Conservation (phyloP, 2,329 filamentous ascomycete genomes). For the Diaporthe sp. region DNA sequence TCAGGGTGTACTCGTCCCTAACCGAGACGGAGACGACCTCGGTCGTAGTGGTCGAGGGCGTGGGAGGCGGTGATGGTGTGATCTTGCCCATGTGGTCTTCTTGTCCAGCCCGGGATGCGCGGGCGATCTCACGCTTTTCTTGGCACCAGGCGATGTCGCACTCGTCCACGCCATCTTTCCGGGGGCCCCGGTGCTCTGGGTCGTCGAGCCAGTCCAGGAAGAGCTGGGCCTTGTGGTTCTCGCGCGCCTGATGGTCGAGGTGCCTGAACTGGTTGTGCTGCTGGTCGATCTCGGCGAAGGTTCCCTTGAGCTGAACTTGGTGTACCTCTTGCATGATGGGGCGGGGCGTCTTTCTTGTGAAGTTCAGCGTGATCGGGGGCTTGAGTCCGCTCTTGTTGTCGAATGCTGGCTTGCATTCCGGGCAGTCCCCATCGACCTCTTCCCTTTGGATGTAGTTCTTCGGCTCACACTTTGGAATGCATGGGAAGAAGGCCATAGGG, state of each 20-base stretch:
- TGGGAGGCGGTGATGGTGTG: not conserved
- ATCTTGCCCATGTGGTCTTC: not conserved
- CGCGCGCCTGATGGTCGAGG: not conserved
- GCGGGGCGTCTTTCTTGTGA: not conserved
- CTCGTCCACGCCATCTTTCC: too few species aligned
- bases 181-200: not conserved
- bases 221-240: not conserved
- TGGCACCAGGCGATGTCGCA: not conserved
- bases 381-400: not conserved
- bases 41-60: not conserved
- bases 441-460: rapidly evolving
- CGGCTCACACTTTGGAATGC: not conserved
- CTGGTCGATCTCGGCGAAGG: not conserved
- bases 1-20: not conserved
- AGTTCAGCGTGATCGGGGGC: not conserved
- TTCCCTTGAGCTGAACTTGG: not conserved
- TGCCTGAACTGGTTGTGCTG: not conserved
- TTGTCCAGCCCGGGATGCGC: not conserved
- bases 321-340: not conserved
- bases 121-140: not conserved
- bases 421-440: not conserved
- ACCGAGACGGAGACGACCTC: not conserved
- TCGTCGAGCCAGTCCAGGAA: not conserved
- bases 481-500: not conserved
- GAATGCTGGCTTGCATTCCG: not conserved